Conservation (phyloP, 2,329 filamentous ascomycete genomes). For the Colletotrichum tamarilloi region DNA sequence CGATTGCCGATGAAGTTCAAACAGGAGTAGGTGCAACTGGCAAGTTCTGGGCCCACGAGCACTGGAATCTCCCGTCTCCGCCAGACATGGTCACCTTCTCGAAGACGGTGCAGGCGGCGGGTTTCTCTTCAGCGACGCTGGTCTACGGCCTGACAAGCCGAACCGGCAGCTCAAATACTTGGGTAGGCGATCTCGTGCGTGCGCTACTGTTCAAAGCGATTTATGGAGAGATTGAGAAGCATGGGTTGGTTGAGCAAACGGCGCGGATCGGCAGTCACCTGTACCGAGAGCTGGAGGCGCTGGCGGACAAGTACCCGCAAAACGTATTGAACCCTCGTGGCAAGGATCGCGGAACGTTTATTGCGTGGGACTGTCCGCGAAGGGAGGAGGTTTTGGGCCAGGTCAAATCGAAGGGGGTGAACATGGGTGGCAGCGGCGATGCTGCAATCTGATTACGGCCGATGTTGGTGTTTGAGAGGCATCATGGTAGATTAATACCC, state of each 20-base stretch:
- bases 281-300: constrained; percentile 73
- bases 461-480: not conserved
- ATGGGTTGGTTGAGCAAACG: constrained; percentile 82
- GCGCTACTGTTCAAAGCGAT: constrained; percentile 89
- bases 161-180: constrained; percentile 98
- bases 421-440: not conserved
- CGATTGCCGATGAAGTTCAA: constrained; percentile 96
- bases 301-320: constrained; percentile 77
- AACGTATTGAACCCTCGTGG: constrained; percentile 87
- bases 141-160: constrained; percentile 87
- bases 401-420: not conserved
- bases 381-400: constrained; percentile 78
- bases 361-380: constrained; percentile 87
- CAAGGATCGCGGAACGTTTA: constrained; percentile 90
- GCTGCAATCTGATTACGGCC: not conserved
- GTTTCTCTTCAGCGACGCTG: constrained; percentile 87
- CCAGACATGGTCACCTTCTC: constrained; percentile 96
- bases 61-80: constrained; percentile 84
- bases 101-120: constrained; percentile 94
- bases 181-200: constrained; percentile 92
- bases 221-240: constrained; percentile 80
- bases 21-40: constrained; percentile 93
- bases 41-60: constrained; percentile 96
- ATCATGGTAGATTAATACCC: not conserved
- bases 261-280: constrained; percentile 83